Evolutionary conservation across 1,139 yeast genomes (phyloP), one percentile per base, ranked within the genome.

Genomic region (Saccharomyces hybrid): DNA sequence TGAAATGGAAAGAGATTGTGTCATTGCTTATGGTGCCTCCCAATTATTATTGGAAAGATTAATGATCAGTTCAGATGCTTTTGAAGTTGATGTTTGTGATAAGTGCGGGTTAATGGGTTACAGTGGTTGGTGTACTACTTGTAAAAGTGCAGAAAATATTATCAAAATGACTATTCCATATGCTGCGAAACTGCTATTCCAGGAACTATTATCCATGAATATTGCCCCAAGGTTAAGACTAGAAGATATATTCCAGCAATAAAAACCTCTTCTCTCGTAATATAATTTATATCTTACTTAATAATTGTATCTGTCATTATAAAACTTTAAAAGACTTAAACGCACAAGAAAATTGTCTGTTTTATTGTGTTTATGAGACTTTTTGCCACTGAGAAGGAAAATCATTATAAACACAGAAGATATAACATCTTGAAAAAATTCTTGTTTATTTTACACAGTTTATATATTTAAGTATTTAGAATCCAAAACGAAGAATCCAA

Each of bases 1-100:
- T 64, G 99, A 93, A 75, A 93, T 93, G 99, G 99, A 93, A 73
- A 86, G 99, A 75, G 99, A 93, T 77, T 93, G 99, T 85, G 96
- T 93, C 61, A 95, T 93, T 74, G 99, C 99, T 0, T 93, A 95
- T 66, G 99, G 99, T 68, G 99, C 99, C 0, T 91, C 98, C 3
- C 98, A 93, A 71, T 76, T 93, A 63, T 78, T 93, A 63, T 76
- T 93, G 59, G 99, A 93, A 73, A 84, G 99, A 72, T 80, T 93
- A 65, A 95, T 93, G 99, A 75, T 93, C 54, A 88, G 96, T 46
- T 91, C 98, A 0, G 99, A 93, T 76, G 98, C 97, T 0, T 93
- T 93, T 69, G 97, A 95, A 64, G 97, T 93, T 46, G 98, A 93
- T 68, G 84, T 93, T 34, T 93, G 99, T 75, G 88, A 88, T 67